These are phyloP conservation scores for Penicillium occitanis DNA, from an alignment of 2,329 filamentous ascomycete species.

Conservation along the genomic window DNA sequence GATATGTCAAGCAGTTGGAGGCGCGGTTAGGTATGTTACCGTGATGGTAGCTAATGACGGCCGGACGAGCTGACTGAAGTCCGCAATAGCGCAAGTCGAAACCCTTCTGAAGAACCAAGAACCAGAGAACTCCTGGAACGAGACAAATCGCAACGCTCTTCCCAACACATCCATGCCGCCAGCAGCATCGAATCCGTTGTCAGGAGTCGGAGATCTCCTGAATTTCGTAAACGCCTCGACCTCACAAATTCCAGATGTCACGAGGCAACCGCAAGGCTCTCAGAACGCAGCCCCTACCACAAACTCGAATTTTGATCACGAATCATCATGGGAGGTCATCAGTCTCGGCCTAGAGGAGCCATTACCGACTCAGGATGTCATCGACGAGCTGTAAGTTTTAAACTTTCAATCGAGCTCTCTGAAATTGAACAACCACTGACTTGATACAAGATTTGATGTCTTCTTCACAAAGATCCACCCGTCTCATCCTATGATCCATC, in stretches of 20 bases:
- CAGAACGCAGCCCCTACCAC: slow-evolving; percentile 24
- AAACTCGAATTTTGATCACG: slow-evolving; percentile 29
- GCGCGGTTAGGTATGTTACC: slow-evolving; percentile 77
- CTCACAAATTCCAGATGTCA: slow-evolving; percentile 19
- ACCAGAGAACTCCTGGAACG: slow-evolving; percentile 36
- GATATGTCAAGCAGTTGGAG: slow-evolving; percentile 91
- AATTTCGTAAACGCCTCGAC: slow-evolving; percentile 24
- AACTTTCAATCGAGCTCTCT: not conserved
- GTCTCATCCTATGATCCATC: slow-evolving; percentile 84
- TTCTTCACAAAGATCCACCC: slow-evolving; percentile 91
- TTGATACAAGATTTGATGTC: slow-evolving; percentile 63
- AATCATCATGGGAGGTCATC: slow-evolving; percentile 83
- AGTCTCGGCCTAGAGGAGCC: slow-evolving; percentile 78
- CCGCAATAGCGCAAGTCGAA: slow-evolving; percentile 77
- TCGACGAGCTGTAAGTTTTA: slow-evolving; percentile 72
- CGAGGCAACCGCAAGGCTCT: not conserved
- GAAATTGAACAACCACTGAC: slow-evolving; percentile 18
- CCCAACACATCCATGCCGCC: slow-evolving; percentile 24
- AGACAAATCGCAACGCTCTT: slow-evolving; percentile 25
- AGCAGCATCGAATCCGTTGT: slow-evolving; percentile 35
- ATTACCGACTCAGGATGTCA: slow-evolving; percentile 72
- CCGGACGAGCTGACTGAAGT: slow-evolving; percentile 17
- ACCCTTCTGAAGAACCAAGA: slow-evolving; percentile 82
- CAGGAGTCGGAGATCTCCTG: slow-evolving; percentile 29
- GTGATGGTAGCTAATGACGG: not conserved